These are phyloP conservation scores for Talaromyces trachyspermus DNA, from an alignment of 495 filamentous ascomycete species.

Conservation along the genomic window DNA sequence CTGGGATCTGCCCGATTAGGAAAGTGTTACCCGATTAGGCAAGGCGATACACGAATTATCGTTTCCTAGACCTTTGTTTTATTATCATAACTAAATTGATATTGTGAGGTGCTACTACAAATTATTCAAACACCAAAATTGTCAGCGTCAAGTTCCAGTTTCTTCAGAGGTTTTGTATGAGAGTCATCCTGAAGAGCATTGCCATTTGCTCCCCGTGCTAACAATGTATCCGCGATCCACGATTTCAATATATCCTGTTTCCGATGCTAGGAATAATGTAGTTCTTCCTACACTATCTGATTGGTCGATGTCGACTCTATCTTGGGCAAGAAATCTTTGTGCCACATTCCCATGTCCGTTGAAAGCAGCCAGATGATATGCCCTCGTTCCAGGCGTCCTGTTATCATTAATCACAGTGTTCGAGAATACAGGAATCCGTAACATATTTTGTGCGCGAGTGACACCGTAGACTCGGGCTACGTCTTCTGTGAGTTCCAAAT, in stretches of 20 bases:
- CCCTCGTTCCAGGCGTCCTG: conserved; percentile 3
- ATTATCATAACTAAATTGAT: too few relatives aligned
- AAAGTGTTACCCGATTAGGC: too few relatives aligned
- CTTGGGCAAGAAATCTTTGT: conserved; percentile 12
- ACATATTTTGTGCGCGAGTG: neutral
- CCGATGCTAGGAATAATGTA: conserved; percentile 15
- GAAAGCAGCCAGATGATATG: conserved; percentile 13
- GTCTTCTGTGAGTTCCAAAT: neutral
- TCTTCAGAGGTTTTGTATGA: too few relatives aligned
- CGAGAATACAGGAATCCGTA: conserved; percentile 17
- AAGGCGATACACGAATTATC: too few relatives aligned
- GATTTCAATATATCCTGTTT: neutral
- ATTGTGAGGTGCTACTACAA: too few relatives aligned
- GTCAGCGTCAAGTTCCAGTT: too few relatives aligned
- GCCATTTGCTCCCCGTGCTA: too few relatives aligned
- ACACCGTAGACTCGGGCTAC: conserved; percentile 11
- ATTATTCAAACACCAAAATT: too few relatives aligned
- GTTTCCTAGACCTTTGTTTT: too few relatives aligned
- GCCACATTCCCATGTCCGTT: conserved; percentile 14
- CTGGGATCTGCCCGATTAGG: too few relatives aligned
- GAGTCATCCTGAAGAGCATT: too few relatives aligned
- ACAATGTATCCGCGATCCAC: too few relatives aligned
- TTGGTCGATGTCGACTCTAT: conserved; percentile 13
- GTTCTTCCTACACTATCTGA: conserved; percentile 12
- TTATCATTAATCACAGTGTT: conserved; percentile 1